Conservation (phyloP, 192 early-diverging fungal species). For the Coemansia sp. region DNA sequence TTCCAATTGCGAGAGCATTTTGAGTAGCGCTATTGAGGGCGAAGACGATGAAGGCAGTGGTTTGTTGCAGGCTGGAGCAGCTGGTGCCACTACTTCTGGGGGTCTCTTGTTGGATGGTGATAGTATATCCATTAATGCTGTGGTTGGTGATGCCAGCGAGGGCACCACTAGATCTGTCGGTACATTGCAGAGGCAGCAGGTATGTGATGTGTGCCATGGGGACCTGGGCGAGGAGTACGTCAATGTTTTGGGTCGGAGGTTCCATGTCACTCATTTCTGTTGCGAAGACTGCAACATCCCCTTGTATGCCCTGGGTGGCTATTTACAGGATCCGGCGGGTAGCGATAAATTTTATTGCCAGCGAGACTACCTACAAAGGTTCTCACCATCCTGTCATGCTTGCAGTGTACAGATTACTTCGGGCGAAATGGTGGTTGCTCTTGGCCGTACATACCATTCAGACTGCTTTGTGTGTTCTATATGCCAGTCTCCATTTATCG, state of each 20-base stretch:
- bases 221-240: conserved; percentile 49
- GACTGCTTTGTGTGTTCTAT: conserved; percentile 53
- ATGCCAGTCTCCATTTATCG: conserved; percentile 52
- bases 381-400: conserved; percentile 47
- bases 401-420: conserved; percentile 51
- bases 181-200: too few relatives aligned
- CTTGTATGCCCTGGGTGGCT: conserved; percentile 51
- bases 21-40: conserved; percentile 7
- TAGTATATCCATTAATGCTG: conserved; percentile 10
- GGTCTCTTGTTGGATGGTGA: conserved; percentile 8
- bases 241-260: conserved; percentile 41
- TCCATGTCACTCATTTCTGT: conserved; percentile 47
- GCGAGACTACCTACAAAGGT: conserved; percentile 51
- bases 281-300: conserved; percentile 52
- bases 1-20: conserved; percentile 43
- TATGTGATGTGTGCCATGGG: conserved; percentile 31
- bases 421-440: conserved; percentile 48
- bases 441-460: conserved; percentile 50
- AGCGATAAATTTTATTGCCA: conserved; percentile 48
- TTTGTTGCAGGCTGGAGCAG: too few relatives aligned
- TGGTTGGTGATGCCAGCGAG: not conserved
- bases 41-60: too few relatives aligned
- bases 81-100: not conserved
- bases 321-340: conserved; percentile 38
- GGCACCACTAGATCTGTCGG: too few relatives aligned